Evolutionary conservation across 768 basidiomycete genomes (phyloP), one percentile per base, ranked within the genome.

Genomic region (Dictyophora rubrovolvata): DNA sequence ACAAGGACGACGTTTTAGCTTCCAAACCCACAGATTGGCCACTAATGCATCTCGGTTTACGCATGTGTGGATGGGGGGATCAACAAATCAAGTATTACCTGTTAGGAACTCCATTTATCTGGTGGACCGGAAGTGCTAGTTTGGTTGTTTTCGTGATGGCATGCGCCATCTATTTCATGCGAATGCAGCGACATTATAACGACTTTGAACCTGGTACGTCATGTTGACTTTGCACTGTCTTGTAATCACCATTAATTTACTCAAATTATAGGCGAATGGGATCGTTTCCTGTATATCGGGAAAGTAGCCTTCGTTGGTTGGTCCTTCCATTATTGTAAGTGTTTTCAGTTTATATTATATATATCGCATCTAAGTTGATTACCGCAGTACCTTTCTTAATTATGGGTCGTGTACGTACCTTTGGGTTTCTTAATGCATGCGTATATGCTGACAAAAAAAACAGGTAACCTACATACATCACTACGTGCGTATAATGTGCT

Each of bases 61-160:
- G 95, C 18, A 99, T 99, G 95, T 96, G 94, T 65, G 95, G 93
- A 0, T 98, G 95, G 95, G 88, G 85, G 2, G 87, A 93, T 61
- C 63, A 67, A 8, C 89, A 92, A 68, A 74, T 82, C 64, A 99
- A 99, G 73, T 99, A 90, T 68, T 99, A 97, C 70, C 77, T 99
- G 37, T 75, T 94, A 60, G 93, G 93, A 2, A 92, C 87, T n/a
- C 93, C 95, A 0, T 63, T 95, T 61, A 82, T 95, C 50, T 95
- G 93, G 86, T 96, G 93, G 93, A 84, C 82, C 23, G 78, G 86
- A 12, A 77, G 85, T 0, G 60, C 78, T 56, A 89, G 89, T 66
- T 71, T 98, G 67, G 66, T 83, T 23, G 65, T 80, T 6, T 81
- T 76, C 0, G 56, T 84, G 1, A 48, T 77, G 20, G 73, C 79